Evolutionary conservation across 2,329 filamentous ascomycete species (phyloP), one percentile per base, ranked within the genome.

Genomic region (Thermoascus crustaceus): DNA sequence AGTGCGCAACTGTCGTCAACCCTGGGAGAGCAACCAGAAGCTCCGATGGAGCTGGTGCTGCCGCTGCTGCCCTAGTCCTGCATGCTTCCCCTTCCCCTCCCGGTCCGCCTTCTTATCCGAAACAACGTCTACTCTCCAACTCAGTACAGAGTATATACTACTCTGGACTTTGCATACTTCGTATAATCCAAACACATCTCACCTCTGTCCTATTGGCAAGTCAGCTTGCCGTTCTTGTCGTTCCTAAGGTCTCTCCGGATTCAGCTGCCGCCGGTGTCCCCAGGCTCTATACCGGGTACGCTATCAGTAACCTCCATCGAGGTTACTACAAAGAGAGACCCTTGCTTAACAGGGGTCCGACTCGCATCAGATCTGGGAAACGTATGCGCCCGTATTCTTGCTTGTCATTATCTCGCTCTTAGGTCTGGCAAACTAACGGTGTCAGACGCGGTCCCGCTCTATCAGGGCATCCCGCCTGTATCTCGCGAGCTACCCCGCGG

Each of bases 401-500:
- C n/a, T n/a, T n/a, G n/a, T n/a, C 26, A 29, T 29, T 9, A 16
- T 29, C 26, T 13, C 9, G 11, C 14, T 14, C 11, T 13, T 16
- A 6, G 6, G 9, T 6, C n/a, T 4, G 18, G 14, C 26, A 17
- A 17, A 29, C 26, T 29, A 17, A 29, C 26, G 14, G 14, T 17
- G 26, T 16, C 13, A 29, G 26, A 29, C 26, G 26, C 26, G 26
- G 13, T 16, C 26, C 14, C 26, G 26, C 18, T 16, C 8, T 29
- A 13, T 16, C 17, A 13, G 9, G 13, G 16, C 10, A 29, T 18
- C 26, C 10, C 7, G 26, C 26, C 26, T 25, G 30, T 34, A 32
- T 22, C 20, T 32, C 18, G 14, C 18, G 22, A 35, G 18, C 13
- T 22, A 32, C 33, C 38, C 54, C 26, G 26, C 26, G 26, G n/a